Percentiles rank a stretch among this genome's conserved stretches.
Conservation (phyloP, 1,139 yeast genomes). For the Kodamaea suecica region DNA sequence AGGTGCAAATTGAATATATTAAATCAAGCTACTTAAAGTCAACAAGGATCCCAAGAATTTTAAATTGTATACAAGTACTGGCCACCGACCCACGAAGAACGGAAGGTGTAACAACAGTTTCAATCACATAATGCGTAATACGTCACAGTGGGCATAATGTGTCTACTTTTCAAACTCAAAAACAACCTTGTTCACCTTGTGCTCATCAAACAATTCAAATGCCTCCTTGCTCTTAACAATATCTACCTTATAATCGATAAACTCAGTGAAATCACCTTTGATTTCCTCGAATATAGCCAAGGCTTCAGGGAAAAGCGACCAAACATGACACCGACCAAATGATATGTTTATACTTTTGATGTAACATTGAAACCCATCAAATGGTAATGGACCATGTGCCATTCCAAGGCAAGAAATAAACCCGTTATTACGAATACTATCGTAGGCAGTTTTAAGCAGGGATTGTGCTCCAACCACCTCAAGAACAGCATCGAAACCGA, state of each 20-base stretch:
- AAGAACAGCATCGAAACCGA: constrained; percentile 55
- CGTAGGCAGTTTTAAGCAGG: constrained; percentile 51
- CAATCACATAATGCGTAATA: no score
- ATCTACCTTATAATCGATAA: constrained; percentile 46
- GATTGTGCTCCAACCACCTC: constrained; percentile 56
- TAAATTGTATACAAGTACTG: no score
- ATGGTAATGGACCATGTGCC: constrained; percentile 59
- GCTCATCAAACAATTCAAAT: constrained; percentile 51
- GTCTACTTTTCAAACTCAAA: constrained; percentile 25
- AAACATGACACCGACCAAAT: constrained; percentile 65
- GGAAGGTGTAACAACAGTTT: no score
- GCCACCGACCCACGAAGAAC: no score
- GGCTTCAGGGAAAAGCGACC: constrained; percentile 55
- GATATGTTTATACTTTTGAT: constrained; percentile 55
- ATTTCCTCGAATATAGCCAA: constrained; percentile 45
- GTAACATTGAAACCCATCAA: constrained; percentile 57
- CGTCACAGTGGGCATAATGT: no score
- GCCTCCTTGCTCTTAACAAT: constrained; percentile 47
- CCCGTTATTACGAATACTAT: constrained; percentile 57
- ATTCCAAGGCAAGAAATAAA: constrained; percentile 60
- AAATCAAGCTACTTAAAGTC: no score
- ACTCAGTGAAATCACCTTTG: constrained; percentile 42
- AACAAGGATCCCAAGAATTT: no score
- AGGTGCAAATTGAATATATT: no score
- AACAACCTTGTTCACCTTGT: constrained; percentile 55